Evolutionary conservation across 2,329 filamentous ascomycete species (phyloP), one percentile per base, ranked within the genome.

Genomic region (Scedosporium aurantiacum): DNA sequence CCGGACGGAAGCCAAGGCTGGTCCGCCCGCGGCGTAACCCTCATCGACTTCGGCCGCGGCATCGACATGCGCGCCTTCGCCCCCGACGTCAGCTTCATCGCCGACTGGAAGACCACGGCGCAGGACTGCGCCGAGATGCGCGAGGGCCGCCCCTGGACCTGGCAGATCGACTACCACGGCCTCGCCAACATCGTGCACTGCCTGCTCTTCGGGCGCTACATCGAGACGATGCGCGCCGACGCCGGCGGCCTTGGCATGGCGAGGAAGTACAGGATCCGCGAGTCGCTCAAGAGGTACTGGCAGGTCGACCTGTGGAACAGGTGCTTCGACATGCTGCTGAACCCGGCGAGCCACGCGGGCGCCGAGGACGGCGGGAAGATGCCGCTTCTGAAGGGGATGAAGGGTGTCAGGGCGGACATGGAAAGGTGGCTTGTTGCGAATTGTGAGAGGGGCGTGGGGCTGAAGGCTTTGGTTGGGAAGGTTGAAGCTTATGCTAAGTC

Each of bases 61-160:
- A 95, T 99, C 71, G 94, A 99, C 75, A 95, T 97, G 90, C 86
- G 84, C 62, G 86, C 84, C 2, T 99, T 97, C 76, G 74, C 76
- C 2, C 80, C 86, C 0, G 82, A 87, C 50, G 90, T 93, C 10
- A 73, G 75, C 56, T 99, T 99, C 78, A 85, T 97, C 63, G 94
- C 93, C 0, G 94, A 99, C 75, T 99, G 94, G 94, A 89, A 94
- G 73, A 91, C 90, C 0, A 84, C 83, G 16, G 82, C 88, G 25
- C 87, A 91, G 60, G 94, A 99, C 74, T 99, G 94, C 73, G 88
- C 90, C 18, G 94, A 99, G 78, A 96, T 97, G 83, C 88, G 92
- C 56, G 93, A 99, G 75, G 83, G 91, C 62, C 83, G 93, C 1
- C 91, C 92, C 0, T 99, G 94, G 94, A 97, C 93, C 1, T 97